phyloP scores from a whole-genome alignment of 2,329 filamentous ascomycete genomes.

The Arthrocladium fulminans region DNA sequence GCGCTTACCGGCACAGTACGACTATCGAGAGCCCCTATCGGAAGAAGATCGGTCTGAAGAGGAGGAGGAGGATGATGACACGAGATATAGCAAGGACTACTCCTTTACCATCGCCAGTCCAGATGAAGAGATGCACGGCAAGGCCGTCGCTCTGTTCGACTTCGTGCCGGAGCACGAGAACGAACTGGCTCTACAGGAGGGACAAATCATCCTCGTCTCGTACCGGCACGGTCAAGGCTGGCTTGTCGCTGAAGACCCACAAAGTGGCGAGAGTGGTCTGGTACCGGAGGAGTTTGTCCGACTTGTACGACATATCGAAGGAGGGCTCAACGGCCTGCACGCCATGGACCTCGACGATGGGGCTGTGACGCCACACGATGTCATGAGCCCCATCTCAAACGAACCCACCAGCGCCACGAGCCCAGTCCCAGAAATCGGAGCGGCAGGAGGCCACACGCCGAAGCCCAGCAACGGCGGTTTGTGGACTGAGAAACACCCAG shows the following conservation, averaged over 20 bases:
- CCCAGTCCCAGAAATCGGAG: slow-evolving; percentile 16
- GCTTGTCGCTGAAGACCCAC: slow-evolving; percentile 93
- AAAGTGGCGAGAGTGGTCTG: slow-evolving; percentile 84
- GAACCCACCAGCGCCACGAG: slow-evolving; percentile 16
- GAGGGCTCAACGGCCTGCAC: slow-evolving; percentile 67
- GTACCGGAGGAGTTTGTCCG: slow-evolving; percentile 96
- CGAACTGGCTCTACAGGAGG: slow-evolving; percentile 82
- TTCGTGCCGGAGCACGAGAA: slow-evolving; percentile 95
- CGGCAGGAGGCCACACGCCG: slow-evolving; percentile 11
- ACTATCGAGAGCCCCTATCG: slow-evolving; percentile 24
- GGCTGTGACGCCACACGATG: slow-evolving; percentile 41
- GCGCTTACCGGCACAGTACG: slow-evolving; percentile 17
- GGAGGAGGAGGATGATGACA: slow-evolving; percentile 52
- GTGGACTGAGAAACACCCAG: slow-evolving; percentile 29
- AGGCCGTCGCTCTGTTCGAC: slow-evolving; percentile 89
- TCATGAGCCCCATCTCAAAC: slow-evolving; percentile 51
- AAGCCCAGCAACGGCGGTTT: slow-evolving; percentile 15
- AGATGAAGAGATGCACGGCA: slow-evolving; percentile 96
- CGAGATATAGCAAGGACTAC: slow-evolving; percentile 81
- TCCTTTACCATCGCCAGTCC: slow-evolving; percentile 91
- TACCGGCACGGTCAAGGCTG: slow-evolving; percentile 95
- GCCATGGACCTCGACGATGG: slow-evolving; percentile 41
- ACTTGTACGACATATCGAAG: slow-evolving; percentile 83
- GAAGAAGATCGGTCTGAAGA: slow-evolving; percentile 47
- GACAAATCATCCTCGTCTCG: slow-evolving; percentile 91